Conservation (phyloP, 768 basidiomycete genomes). For the Suillus discolor region DNA sequence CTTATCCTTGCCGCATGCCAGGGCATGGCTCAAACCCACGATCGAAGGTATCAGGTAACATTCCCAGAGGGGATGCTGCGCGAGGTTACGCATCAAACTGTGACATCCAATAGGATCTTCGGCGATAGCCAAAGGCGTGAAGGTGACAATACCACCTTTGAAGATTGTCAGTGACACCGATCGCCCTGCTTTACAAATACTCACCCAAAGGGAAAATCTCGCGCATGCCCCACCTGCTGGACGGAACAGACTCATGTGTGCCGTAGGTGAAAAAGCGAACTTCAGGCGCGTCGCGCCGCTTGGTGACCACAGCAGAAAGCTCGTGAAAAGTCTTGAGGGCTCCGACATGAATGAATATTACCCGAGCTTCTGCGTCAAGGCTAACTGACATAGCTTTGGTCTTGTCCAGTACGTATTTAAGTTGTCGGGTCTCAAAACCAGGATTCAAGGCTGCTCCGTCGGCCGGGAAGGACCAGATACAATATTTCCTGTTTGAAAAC, state of each 20-base stretch:
- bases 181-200: slow-evolving; percentile 16
- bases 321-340: slow-evolving; percentile 51
- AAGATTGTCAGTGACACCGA: slow-evolving; percentile 5
- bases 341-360: slow-evolving; percentile 70
- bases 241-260: slow-evolving; percentile 54
- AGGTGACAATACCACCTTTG: slow-evolving; percentile 73
- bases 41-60: slow-evolving; percentile 68
- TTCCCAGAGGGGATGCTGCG: slow-evolving; percentile 66
- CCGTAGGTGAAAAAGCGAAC: slow-evolving; percentile 72
- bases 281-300: slow-evolving; percentile 45
- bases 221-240: slow-evolving; percentile 58
- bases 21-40: slow-evolving; percentile 45
- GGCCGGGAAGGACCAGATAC: slow-evolving; percentile 46
- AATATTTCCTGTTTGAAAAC: slow-evolving; percentile 41
- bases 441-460: slow-evolving; percentile 31
- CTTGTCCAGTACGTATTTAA: slow-evolving; percentile 47
- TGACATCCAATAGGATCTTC: slow-evolving; percentile 52
- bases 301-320: slow-evolving; percentile 50
- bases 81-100: slow-evolving; percentile 51
- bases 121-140: slow-evolving; percentile 62
- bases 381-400: slow-evolving; percentile 43
- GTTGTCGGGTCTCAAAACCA: slow-evolving; percentile 45
- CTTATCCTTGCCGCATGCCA: slow-evolving; percentile 12
- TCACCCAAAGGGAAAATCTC: slow-evolving; percentile 72
- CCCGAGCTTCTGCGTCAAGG: slow-evolving; percentile 41